Base-by-base conservation (phyloP, 2,329 filamentous ascomycete species). In the Arachnopeziza araneosa region DNA sequence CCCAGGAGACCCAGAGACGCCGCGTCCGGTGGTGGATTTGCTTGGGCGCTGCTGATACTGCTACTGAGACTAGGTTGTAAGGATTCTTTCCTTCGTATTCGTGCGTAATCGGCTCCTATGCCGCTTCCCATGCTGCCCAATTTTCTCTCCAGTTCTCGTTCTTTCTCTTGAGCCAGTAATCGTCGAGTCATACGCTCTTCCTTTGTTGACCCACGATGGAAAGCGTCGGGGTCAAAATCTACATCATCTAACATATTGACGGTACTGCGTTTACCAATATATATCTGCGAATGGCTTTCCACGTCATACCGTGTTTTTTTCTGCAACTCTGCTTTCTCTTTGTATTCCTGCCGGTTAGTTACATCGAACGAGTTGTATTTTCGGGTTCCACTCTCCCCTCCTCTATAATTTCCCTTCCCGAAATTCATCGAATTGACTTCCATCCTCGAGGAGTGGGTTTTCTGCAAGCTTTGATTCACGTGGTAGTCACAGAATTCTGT, bases 401-500 rank as follows among this genome's bases (percentile, higher is more conserved):
- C 75, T 19, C 54, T 57, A 56, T 63, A 64, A 9, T 61, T 59
- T 21, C 66, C 66, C 49, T 66, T 67, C 2, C 70, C 78, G 5
- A 79, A 82, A 22, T 81, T 82, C 74, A 86, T 88, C 14, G 80
- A 83, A 70, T 93, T 96, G 62, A 97, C 81, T 70, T 96, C 92
- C 78, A 93, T 87, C 44, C 93, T 82, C 0, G 81, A 79, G 12
- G 84, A 79, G 30, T 79, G 78, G 70, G 85, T 83, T 71, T 90
- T 93, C 58, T 86, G 83, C 2, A 98, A 77, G 24, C 91, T 88
- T 24, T 91, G 79, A 67, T 96, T 92, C 66, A 96, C 85, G 74
- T 99, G 95, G 67, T 89, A 99, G 65, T 96, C 92, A 76, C 95
- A 99, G 72, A 89, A 91, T 68, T 96, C 87, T 0, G 93, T 96